phyloP scores from a whole-genome alignment of 257 asterid genomes.

The Penstemon davidsonii region DNA sequence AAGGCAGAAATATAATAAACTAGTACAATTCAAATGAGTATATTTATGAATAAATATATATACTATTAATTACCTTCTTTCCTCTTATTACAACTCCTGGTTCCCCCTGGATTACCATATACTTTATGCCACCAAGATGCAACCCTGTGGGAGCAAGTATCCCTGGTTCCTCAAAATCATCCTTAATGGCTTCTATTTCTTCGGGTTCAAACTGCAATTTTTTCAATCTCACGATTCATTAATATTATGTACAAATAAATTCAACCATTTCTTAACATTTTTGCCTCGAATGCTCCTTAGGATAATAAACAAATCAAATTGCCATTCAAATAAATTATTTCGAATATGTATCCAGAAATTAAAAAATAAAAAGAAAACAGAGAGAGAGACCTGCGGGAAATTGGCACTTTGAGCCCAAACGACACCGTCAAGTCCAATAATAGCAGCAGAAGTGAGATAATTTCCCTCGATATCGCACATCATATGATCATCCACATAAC shows the following conservation, averaged over 20 bases:
- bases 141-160: constrained; percentile 48
- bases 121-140: constrained; percentile 39
- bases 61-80: constrained; percentile 28
- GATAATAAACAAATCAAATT: too few relatives aligned
- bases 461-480: constrained; percentile 41
- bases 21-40: neutral
- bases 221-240: too few relatives aligned
- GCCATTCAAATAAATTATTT: too few relatives aligned
- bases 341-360: too few relatives aligned
- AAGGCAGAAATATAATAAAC: too few relatives aligned
- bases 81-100: constrained; percentile 44
- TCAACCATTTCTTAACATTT: too few relatives aligned
- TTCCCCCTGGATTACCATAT: constrained; percentile 48
- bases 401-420: constrained; percentile 42
- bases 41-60: too few relatives aligned
- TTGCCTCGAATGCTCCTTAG: too few relatives aligned
- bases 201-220: constrained; percentile 37
- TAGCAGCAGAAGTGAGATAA: constrained; percentile 37
- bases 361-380: neutral
- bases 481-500: constrained; percentile 42
- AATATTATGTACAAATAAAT: too few relatives aligned
- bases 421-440: constrained; percentile 40
- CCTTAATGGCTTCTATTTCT: constrained; percentile 42
- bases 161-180: constrained; percentile 44
- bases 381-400: constrained; percentile 32